Conservation (phyloP, 2,329 filamentous ascomycete species). For the Neocucurbitaria cava region DNA sequence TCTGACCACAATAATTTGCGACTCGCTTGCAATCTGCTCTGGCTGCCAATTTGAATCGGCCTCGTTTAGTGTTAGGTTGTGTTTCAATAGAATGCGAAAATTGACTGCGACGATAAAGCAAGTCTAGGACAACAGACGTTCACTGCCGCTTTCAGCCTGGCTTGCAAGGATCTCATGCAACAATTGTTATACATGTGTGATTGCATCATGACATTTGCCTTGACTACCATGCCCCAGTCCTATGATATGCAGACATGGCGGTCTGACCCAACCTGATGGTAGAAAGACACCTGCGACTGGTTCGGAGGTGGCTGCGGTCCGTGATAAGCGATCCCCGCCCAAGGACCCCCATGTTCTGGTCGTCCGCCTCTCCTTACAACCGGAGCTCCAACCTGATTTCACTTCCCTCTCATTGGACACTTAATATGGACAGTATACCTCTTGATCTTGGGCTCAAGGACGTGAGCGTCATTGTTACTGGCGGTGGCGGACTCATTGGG, state of each 20-base stretch:
- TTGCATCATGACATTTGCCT: not conserved
- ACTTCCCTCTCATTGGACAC: not conserved
- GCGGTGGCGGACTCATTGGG: slow-evolving; percentile 52
- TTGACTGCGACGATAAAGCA: not conserved
- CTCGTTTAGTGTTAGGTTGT: not conserved
- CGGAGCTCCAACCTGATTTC: not conserved
- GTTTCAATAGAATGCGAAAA: not conserved
- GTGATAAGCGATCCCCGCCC: not conserved
- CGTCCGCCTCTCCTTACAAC: not conserved
- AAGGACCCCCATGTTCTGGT: not conserved
- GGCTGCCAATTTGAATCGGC: not conserved
- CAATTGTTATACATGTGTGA: not conserved
- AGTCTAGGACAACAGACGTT: not conserved
- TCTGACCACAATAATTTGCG: not conserved
- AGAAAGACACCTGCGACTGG: not conserved
- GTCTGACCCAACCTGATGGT: not conserved
- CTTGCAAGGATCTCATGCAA: not conserved
- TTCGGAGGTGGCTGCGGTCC: not conserved
- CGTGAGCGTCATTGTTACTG: slow-evolving; percentile 52
- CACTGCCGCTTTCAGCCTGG: not conserved
- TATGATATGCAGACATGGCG: not conserved
- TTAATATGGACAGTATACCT: slow-evolving; percentile 13
- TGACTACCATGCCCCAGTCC: not conserved
- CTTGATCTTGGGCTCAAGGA: slow-evolving; percentile 46
- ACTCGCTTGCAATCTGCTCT: not conserved